These are phyloP conservation scores for Porodaedalea pini DNA, from an alignment of 1,284 basidiomycete species.

Conservation along the genomic window DNA sequence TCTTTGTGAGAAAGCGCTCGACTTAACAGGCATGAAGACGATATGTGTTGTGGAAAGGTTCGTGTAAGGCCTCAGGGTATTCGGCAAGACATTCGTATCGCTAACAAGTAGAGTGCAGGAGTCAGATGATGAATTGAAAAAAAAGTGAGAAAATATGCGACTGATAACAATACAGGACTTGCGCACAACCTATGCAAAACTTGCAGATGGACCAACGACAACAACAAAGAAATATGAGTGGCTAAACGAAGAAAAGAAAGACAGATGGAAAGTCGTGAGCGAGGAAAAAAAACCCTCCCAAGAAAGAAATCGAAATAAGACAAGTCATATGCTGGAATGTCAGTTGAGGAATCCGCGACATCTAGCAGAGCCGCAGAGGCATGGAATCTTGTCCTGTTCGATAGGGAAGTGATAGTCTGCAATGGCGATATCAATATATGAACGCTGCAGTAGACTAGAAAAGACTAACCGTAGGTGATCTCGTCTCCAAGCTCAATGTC, in stretches of 20 bases:
- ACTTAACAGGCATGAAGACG: too few relatives aligned
- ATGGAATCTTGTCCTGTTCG: conserved; percentile 89
- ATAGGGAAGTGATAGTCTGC: conserved; percentile 91
- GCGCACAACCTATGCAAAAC: conserved; percentile 17
- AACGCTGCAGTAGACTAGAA: neutral
- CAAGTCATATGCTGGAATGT: neutral
- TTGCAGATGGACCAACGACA: conserved; percentile 6
- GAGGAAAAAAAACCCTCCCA: neutral
- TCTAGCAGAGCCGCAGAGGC: conserved; percentile 81
- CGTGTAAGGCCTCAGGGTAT: too few relatives aligned
- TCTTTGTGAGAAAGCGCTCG: too few relatives aligned
- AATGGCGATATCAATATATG: conserved; percentile 7
- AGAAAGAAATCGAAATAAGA: neutral
- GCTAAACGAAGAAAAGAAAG: neutral
- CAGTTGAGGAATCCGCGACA: conserved; percentile 90
- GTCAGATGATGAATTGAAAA: neutral
- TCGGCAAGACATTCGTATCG: too few relatives aligned
- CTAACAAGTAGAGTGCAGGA: too few relatives aligned
- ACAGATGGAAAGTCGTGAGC: neutral
- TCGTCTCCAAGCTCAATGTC: conserved; percentile 93
- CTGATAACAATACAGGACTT: conserved; percentile 21
- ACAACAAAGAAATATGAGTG: neutral
- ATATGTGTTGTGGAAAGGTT: too few relatives aligned
- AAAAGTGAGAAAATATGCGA: conserved; percentile 17
- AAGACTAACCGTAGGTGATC: conserved; percentile 78